A percentile compares a stretch with the other conserved stretches of the same genome.
Evolutionary conservation across 2,329 filamentous ascomycete genomes (phyloP).

Genomic region (Fusarium sp.): DNA sequence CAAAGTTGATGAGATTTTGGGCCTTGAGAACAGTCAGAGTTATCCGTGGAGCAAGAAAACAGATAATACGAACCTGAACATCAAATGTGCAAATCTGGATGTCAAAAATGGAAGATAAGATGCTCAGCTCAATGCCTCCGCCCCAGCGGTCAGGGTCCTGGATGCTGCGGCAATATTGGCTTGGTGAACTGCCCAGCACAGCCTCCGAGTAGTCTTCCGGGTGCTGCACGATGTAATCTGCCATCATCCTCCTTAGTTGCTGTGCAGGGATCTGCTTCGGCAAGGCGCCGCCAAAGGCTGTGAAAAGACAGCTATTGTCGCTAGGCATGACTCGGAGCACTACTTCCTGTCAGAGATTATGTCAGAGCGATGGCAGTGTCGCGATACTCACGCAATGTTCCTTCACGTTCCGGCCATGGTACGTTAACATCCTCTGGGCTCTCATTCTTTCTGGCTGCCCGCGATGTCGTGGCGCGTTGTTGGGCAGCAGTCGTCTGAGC

Average conservation of each 20-base stretch:
- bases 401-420: slow-evolving; percentile 58
- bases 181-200: slow-evolving; percentile 74
- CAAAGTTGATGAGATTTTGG: slow-evolving; percentile 66
- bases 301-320: slow-evolving; percentile 94
- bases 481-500: slow-evolving; percentile 12
- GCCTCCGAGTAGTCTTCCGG: slow-evolving; percentile 76
- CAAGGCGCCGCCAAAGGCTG: slow-evolving; percentile 83
- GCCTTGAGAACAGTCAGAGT: slow-evolving; percentile 35
- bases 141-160: slow-evolving; percentile 85
- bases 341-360: slow-evolving; percentile 46
- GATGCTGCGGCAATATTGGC: slow-evolving; percentile 83
- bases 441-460: slow-evolving; percentile 13
- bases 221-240: slow-evolving; percentile 76
- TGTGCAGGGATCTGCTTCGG: slow-evolving; percentile 60
- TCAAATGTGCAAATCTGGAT: slow-evolving; percentile 87
- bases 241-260: slow-evolving; percentile 77
- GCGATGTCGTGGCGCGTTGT: slow-evolving; percentile 3
- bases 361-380: not conserved
- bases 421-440: slow-evolving; percentile 51
- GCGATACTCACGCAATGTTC: slow-evolving; percentile 56
- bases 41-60: not conserved
- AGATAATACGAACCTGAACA: slow-evolving; percentile 61
- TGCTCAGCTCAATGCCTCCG: slow-evolving; percentile 86
- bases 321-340: slow-evolving; percentile 95
- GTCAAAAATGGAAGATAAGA: slow-evolving; percentile 83